Percentiles rank a stretch among this genome's conserved stretches.
Conservation (phyloP, 768 basidiomycete genomes). For the Termitomyces sp. region DNA sequence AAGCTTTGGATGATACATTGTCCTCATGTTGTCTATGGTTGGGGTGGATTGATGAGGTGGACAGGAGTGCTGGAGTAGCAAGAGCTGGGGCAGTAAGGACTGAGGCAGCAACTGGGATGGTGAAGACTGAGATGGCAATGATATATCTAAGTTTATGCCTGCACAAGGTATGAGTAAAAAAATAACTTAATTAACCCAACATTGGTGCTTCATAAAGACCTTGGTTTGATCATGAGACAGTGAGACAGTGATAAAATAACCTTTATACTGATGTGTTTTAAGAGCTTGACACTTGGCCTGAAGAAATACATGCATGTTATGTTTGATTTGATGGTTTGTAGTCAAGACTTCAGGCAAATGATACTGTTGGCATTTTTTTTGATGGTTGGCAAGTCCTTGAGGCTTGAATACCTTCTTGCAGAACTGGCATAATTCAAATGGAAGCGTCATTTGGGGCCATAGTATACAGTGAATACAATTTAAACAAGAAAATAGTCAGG, state of each 20-base stretch:
- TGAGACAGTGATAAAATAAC: background rate
- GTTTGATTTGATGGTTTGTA: background rate
- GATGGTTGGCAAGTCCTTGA: background rate
- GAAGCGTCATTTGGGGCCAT: background rate
- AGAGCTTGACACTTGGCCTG: background rate
- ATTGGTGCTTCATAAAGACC: no score
- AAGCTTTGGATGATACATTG: constrained; percentile 10
- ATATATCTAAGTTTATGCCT: no score
- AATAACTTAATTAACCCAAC: no score
- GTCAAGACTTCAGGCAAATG: background rate
- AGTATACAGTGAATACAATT: background rate
- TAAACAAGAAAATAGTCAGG: background rate
- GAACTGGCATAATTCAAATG: background rate
- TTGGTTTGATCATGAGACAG: no score
- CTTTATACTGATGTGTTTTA: background rate
- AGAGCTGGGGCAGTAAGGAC: no score
- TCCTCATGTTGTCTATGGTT: constrained; percentile 9
- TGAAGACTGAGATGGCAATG: no score
- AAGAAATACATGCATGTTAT: background rate
- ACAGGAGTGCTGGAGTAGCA: no score
- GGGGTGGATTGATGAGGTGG: background rate
- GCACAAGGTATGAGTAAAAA: no score
- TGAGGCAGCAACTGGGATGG: no score
- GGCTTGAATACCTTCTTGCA: background rate
- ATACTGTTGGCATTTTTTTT: background rate